A percentile compares a stretch with the other conserved stretches of the same genome.
phyloP scores from a whole-genome alignment of 2,329 filamentous ascomycete genomes.

The Raffaelea ambrosiae region DNA sequence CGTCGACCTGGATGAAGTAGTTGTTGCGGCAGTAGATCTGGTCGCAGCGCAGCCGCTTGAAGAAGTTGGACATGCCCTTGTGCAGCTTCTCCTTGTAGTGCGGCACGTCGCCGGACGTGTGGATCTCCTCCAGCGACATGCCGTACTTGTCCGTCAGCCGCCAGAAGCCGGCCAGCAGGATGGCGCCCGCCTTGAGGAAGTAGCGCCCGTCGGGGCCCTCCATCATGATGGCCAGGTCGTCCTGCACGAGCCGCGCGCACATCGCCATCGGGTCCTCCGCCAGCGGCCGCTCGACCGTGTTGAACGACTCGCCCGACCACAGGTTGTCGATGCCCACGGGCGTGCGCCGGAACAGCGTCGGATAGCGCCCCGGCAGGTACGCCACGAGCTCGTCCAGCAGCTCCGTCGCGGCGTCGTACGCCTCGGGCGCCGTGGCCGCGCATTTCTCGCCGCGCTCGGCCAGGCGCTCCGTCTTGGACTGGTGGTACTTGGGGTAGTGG shows the following conservation, averaged over 20 bases:
- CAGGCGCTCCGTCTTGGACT: slow-evolving; percentile 62
- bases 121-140: slow-evolving; percentile 71
- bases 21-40: slow-evolving; percentile 61
- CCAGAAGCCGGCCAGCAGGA: slow-evolving; percentile 78
- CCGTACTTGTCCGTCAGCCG: slow-evolving; percentile 71
- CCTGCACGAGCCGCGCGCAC: slow-evolving; percentile 64
- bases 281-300: slow-evolving; percentile 56
- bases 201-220: slow-evolving; percentile 69
- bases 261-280: slow-evolving; percentile 72
- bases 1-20: slow-evolving; percentile 84
- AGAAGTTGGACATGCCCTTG: slow-evolving; percentile 75
- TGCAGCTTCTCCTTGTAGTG: slow-evolving; percentile 64
- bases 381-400: slow-evolving; percentile 62
- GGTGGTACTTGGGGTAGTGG: slow-evolving; percentile 64
- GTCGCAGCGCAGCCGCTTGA: slow-evolving; percentile 60
- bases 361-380: slow-evolving; percentile 70
- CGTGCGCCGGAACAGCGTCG: slow-evolving; percentile 57
- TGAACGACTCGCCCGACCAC: slow-evolving; percentile 62
- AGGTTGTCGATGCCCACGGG: slow-evolving; percentile 60
- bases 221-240: slow-evolving; percentile 79
- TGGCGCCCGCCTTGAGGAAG: slow-evolving; percentile 67
- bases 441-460: slow-evolving; percentile 57
- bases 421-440: slow-evolving; percentile 59
- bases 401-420: slow-evolving; percentile 64
- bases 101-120: slow-evolving; percentile 69